Base-by-base conservation (phyloP, 202 grass and related monocot species). In the Carex arenaria region DNA sequence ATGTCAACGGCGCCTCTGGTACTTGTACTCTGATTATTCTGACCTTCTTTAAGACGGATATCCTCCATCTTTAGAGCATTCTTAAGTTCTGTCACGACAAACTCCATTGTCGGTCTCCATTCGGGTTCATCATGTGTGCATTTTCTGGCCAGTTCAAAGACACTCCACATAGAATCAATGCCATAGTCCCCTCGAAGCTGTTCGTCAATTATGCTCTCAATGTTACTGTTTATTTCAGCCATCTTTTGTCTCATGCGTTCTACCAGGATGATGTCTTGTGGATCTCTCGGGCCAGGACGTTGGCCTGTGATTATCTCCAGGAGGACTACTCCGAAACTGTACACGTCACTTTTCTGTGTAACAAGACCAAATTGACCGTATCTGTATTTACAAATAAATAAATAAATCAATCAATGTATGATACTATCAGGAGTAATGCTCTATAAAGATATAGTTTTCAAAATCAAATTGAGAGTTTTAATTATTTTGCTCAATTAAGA, bases 81-180 rank as follows among this genome's bases (percentile, higher is more conserved):
- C 34, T 69, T 84, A 2, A 87, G 72, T 42, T 87, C 67, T 51
- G 68, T 19, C 26, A 84, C 32, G 4, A 87, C 86, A 14, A 60
- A 70, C n/a, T 43, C 60, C 61, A 83, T 87, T 13, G 81, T 61
- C 0, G 81, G 86, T 40, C 86, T 68, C 15, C 14, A 3, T 14
- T 77, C 15, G 12, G 86, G 60, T 6, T 10, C 30, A 20, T 61
- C 69, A 13, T 72, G 31, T 9, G 80, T 87, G 80, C 86, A 87
- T 26, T 67, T 71, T 34, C 55, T 22, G 74, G 86, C 86, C 18
- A 87, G 45, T 49, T 83, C 81, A 7, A 57, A 57, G 32, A 67
- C 81, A 9, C 65, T 71, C 86, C 81, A 64, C 34, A 87, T 59
- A 26, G 86, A 87, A 52, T 84, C 67, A 2, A 62, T 19, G 62